phyloP scores from a whole-genome alignment of 2,329 filamentous ascomycete species.

The Sporothrix pseudoabietina region DNA sequence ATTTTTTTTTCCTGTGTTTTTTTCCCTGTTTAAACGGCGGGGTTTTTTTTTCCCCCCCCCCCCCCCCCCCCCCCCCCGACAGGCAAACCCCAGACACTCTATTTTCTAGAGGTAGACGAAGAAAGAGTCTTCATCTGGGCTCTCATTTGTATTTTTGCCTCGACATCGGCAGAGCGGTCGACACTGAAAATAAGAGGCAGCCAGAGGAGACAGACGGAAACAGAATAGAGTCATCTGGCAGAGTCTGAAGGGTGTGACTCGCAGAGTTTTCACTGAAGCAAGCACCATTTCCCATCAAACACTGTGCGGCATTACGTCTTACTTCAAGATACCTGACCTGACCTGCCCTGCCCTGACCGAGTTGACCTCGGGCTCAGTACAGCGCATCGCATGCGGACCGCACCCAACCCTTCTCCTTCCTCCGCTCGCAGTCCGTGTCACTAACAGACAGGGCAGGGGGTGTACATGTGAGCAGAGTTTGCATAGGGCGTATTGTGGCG shows the following conservation, averaged over 20 bases:
- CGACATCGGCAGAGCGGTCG: background rate
- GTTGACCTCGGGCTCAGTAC: background rate
- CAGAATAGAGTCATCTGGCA: background rate
- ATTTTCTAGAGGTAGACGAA: constrained; percentile 1
- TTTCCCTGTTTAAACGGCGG: too few species aligned
- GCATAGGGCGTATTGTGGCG: background rate
- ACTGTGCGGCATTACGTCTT: background rate
- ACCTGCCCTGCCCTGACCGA: background rate
- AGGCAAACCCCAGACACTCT: background rate
- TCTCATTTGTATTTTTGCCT: background rate
- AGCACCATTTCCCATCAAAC: background rate
- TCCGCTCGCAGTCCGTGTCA: background rate
- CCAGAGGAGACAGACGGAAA: background rate
- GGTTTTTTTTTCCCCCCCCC: too few species aligned
- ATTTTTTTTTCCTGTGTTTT: too few species aligned
- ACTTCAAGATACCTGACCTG: too few species aligned
- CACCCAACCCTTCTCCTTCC: background rate
- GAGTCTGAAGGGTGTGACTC: background rate
- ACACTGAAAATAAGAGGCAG: background rate
- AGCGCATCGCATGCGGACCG: background rate
- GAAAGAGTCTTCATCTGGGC: background rate
- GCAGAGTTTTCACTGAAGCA: background rate
- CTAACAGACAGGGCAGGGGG: background rate
- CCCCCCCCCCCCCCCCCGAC: background rate
- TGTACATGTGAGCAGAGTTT: background rate